Base-by-base conservation (phyloP, 208 protist genomes). In the Strigomonas culicis region DNA sequence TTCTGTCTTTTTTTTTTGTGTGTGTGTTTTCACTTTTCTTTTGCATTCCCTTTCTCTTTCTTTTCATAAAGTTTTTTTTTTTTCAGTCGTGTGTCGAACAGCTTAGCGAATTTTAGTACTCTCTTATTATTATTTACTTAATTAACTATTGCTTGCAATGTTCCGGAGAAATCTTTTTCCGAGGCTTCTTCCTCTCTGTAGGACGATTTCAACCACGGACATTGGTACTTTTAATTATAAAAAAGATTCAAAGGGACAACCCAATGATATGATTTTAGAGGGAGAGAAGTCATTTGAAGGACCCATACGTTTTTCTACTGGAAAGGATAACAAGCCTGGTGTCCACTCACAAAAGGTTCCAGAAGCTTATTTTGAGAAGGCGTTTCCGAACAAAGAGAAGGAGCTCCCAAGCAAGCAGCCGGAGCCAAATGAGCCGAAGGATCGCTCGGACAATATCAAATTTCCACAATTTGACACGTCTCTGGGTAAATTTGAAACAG, bases 401-500 rank as follows among this genome's bases (percentile, higher is more conserved):
- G 64, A 83, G 43, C 62, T 91, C 1, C 62, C 62, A 0, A 84
- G 74, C 31, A 73, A 82, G 11, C 47, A 70, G 28, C 53, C 74
- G 4, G 41, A 58, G 19, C 59, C 63, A 3, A 77, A 82, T 28
- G 79, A 82, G 36, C 79, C 79, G 0, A 77, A 74, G 13, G 82
- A 75, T 28, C 69, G 74, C 17, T 88, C 82, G 56, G 86, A 95
- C 59, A 89, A 91, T 65, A 70, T 95, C 28, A 89, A 90, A 52
- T 65, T 65, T 24, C 82, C 81, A 7, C 82, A 95, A 59, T 93
- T 84, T 64, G 71, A 84, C 58, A 95, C 89, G 7, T 88, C 79
- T 27, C 60, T 82, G 44, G 89, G 89, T 52, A 88, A 92, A 32
- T 95, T 92, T 74, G 84, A 95, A 66, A 73, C 84, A 41, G 86